These are phyloP conservation scores for Clavispora santaluciae DNA, from an alignment of 805 yeast species.

Conservation along the genomic window DNA sequence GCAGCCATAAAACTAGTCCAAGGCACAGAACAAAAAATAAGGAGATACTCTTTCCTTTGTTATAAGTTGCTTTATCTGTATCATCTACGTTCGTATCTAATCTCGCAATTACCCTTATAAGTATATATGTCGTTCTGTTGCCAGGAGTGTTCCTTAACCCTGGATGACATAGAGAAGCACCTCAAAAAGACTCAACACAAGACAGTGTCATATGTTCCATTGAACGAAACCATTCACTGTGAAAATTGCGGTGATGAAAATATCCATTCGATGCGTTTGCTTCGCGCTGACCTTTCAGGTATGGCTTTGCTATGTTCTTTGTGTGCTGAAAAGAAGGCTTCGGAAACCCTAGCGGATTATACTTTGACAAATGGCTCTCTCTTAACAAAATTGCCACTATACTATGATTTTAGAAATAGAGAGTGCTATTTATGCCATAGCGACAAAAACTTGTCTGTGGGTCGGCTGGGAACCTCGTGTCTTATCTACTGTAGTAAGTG, in stretches of 20 bases:
- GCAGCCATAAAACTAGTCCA: too few species aligned
- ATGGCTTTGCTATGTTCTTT: slow-evolving; percentile 45
- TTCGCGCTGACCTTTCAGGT: slow-evolving; percentile 53
- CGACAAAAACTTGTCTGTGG: slow-evolving; percentile 39
- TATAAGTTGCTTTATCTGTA: too few species aligned
- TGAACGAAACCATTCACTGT: slow-evolving; percentile 45
- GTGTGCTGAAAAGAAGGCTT: slow-evolving; percentile 40
- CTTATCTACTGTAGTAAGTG: slow-evolving; percentile 43
- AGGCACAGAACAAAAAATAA: too few species aligned
- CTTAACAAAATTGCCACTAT: slow-evolving; percentile 43
- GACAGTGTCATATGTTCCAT: slow-evolving; percentile 21
- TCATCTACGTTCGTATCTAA: too few species aligned
- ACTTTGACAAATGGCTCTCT: slow-evolving; percentile 52
- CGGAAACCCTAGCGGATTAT: slow-evolving; percentile 46
- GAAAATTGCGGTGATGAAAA: slow-evolving; percentile 53
- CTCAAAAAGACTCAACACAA: slow-evolving; percentile 51
- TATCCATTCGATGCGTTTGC: slow-evolving; percentile 47
- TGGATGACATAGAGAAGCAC: slow-evolving; percentile 46
- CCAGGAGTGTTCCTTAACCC: slow-evolving; percentile 38
- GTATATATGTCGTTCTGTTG: slow-evolving; percentile 20
- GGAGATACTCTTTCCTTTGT: too few species aligned
- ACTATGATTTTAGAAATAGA: slow-evolving; percentile 47
- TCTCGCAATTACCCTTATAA: too few species aligned
- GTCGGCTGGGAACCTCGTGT: slow-evolving; percentile 8
- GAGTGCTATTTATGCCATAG: slow-evolving; percentile 42